Evolutionary conservation across 169 alveolate genomes (phyloP).

Genomic region (Plasmodium coatneyi): DNA sequence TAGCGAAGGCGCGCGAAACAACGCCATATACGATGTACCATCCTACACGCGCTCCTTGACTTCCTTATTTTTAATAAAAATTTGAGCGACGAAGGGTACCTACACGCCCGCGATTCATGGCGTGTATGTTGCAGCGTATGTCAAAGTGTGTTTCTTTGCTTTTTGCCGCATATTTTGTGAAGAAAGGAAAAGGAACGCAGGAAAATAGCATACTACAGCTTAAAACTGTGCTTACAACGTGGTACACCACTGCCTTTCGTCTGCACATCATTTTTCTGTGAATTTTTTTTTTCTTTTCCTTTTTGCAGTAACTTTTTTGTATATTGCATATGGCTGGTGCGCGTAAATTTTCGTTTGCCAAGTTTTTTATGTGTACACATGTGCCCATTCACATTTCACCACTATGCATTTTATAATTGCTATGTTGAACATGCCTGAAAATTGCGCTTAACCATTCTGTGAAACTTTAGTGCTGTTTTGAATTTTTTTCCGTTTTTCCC

Average conservation of each 20-base stretch:
- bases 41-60: not conserved
- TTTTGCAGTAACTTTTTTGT: not conserved
- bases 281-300: not conserved
- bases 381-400: not conserved
- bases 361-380: not conserved
- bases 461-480: not conserved
- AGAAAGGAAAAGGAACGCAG: not conserved
- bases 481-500: not conserved
- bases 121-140: not conserved
- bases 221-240: not conserved
- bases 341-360: not conserved
- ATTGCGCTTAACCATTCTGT: not conserved
- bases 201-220: not conserved
- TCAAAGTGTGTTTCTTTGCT: not conserved
- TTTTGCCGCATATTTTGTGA: not conserved
- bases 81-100: not conserved
- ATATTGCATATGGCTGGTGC: not conserved
- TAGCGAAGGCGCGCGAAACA: not conserved
- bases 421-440: not conserved
- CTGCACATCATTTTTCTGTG: not conserved
- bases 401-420: not conserved
- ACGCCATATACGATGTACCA: not conserved
- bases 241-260: not conserved
- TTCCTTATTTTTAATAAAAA: not conserved
- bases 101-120: not conserved